A percentile compares a stretch with the other conserved stretches of the same genome.
Evolutionary conservation across 1,139 yeast genomes (phyloP).

Genomic region (Saccharomyces hybrid): DNA sequence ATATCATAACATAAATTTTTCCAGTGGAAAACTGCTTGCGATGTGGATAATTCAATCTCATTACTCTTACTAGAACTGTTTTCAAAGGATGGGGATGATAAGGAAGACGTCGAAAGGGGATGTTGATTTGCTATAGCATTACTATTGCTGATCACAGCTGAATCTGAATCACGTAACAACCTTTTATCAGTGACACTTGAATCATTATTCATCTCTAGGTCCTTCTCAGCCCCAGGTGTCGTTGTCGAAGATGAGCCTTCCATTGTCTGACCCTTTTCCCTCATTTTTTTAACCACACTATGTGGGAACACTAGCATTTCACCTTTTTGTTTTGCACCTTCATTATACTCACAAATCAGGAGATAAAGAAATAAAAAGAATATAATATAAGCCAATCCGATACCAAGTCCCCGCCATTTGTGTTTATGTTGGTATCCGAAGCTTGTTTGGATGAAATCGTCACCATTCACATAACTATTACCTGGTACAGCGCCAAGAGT

Average conservation of each 20-base stretch:
- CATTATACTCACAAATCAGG: slow-evolving; percentile 46
- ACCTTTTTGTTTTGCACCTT: slow-evolving; percentile 64
- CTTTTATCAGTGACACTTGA: slow-evolving; percentile 13
- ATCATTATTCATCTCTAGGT: slow-evolving; percentile 10
- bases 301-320: slow-evolving; percentile 56
- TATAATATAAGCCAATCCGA: slow-evolving; percentile 45
- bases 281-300: slow-evolving; percentile 32
- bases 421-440: slow-evolving; percentile 42
- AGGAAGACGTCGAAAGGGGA: not conserved
- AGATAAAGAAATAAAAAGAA: slow-evolving; percentile 51
- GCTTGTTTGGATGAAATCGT: slow-evolving; percentile 29
- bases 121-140: not conserved
- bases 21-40: slow-evolving; percentile 36
- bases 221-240: slow-evolving; percentile 15
- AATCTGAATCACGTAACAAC: slow-evolving; percentile 5
- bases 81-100: not conserved
- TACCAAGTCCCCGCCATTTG: slow-evolving; percentile 69
- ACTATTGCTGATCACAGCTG: not conserved
- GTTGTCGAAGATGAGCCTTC: not conserved
- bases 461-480: slow-evolving; percentile 34
- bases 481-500: slow-evolving; percentile 36
- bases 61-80: slow-evolving; percentile 3
- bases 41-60: slow-evolving; percentile 4
- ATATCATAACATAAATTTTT: slow-evolving; percentile 38
- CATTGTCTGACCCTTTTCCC: slow-evolving; percentile 17